Evolutionary conservation across 2,329 filamentous ascomycete species (phyloP).

Genomic region (Pseudogymnoascus verrucosus): DNA sequence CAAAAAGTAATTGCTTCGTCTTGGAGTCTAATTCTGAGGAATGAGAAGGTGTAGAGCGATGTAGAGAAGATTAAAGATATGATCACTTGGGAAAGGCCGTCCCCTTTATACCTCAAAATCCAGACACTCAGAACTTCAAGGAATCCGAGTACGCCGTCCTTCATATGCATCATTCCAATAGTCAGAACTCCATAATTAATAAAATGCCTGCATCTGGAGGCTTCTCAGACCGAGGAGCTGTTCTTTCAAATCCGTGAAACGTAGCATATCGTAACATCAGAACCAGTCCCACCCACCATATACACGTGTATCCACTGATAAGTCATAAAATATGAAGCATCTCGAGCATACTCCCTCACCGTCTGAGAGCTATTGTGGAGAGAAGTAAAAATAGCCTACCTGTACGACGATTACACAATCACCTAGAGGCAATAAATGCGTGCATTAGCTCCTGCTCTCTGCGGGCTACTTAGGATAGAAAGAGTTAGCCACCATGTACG

Average conservation of each 20-base stretch:
- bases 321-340: conserved; percentile 3
- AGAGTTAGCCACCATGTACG: background rate
- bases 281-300: background rate
- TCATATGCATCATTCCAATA: background rate
- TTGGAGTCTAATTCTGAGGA: background rate
- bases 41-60: background rate
- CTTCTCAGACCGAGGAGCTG: background rate
- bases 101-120: background rate
- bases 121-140: background rate
- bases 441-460: background rate
- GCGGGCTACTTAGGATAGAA: background rate
- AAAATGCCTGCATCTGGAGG: background rate
- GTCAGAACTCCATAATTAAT: background rate
- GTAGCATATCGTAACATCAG: background rate
- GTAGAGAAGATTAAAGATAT: background rate
- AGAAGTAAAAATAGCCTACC: background rate
- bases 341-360: background rate
- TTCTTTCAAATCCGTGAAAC: background rate
- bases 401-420: background rate
- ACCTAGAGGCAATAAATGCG: background rate
- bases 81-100: background rate
- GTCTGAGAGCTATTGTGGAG: background rate
- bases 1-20: background rate
- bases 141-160: background rate
- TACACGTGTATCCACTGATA: background rate